Base-by-base conservation (phyloP, 495 filamentous ascomycete species). In the Pyronema omphalodes region DNA sequence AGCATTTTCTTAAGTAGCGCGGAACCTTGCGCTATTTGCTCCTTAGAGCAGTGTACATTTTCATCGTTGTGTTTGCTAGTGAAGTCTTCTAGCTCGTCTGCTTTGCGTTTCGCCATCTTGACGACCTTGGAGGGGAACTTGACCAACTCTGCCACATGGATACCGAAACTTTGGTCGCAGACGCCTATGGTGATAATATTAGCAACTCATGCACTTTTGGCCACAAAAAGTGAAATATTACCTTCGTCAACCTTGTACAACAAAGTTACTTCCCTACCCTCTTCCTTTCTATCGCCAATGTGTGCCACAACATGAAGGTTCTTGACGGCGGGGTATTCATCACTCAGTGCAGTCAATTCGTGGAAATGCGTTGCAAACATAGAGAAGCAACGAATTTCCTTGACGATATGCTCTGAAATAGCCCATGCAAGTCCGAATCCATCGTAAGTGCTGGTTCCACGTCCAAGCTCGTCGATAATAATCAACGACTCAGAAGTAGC, bases 281-380 rank as follows among this genome's bases (percentile, higher is more conserved):
- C 74, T 14, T 66, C 59, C 34, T 53, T 46, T 34, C 52, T 56
- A 51, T 64, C 61, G 29, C 56, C 55, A 63, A 98, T 93, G 66
- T 95, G 91, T 2, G 91, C 91, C 6, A 94, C 88, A 18, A 98
- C 91, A 62, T 96, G 91, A 55, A 98, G 68, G 61, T 98, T 99
- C 67, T 83, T 76, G 17, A 95, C 93, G 59, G 87, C 83, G 5
- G 80, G 78, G 67, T 93, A 81, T 49, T 82, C 77, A 49, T 95
- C 86, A 8, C 78, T 82, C 37, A 99, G 70, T 2, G 87, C 88
- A 0, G 91, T 99, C 45, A 99, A 73, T 67, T 99, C 91, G 67
- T 99, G 91, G 73, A 99, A 99, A 68, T 99, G 91, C 4, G 91
- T 99, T 1, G 93, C 91, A 61, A 99, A 96, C 65, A 94, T 78